Percentiles rank a stretch among this genome's conserved stretches.
phyloP scores from a whole-genome alignment of 2,329 filamentous ascomycete genomes.

The Hortaea werneckii region DNA sequence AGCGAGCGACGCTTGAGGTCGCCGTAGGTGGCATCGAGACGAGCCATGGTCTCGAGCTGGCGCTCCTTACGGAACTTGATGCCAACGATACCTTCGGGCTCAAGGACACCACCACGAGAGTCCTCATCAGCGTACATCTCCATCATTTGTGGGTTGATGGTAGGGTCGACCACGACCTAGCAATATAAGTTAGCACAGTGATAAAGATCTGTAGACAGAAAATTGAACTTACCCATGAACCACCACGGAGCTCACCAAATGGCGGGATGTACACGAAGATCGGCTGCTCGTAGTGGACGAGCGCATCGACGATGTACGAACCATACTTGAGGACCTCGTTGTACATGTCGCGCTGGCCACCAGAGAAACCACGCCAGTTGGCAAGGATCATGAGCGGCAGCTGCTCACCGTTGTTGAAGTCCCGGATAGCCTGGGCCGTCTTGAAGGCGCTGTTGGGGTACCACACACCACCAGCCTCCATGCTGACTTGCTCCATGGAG shows the following conservation, averaged over 20 bases:
- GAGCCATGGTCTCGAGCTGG: constrained; percentile 94
- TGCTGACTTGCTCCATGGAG: constrained; percentile 88
- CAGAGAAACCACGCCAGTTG: constrained; percentile 99
- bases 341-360: constrained; percentile 99
- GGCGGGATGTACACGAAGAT: constrained; percentile 99
- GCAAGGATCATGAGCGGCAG: constrained; percentile 97
- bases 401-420: constrained; percentile 99
- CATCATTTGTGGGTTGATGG: constrained; percentile 93
- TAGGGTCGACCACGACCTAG: constrained; percentile 88
- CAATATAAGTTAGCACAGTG: constrained; percentile 23
- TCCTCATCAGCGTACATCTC: constrained; percentile 99
- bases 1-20: constrained; percentile 70
- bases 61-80: constrained; percentile 98
- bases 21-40: constrained; percentile 75
- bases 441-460: constrained; percentile 99
- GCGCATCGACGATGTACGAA: constrained; percentile 95
- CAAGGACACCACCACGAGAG: constrained; percentile 88
- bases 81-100: constrained; percentile 94
- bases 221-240: constrained; percentile 65
- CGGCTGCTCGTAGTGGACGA: constrained; percentile 97
- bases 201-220: neutral
- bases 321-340: constrained; percentile 99
- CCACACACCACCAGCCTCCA: constrained; percentile 97
- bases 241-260: constrained; percentile 91
- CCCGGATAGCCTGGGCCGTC: constrained; percentile 95